Evolutionary conservation across 805 yeast species (phyloP).

Genomic region (Suhomyces kilbournensis): DNA sequence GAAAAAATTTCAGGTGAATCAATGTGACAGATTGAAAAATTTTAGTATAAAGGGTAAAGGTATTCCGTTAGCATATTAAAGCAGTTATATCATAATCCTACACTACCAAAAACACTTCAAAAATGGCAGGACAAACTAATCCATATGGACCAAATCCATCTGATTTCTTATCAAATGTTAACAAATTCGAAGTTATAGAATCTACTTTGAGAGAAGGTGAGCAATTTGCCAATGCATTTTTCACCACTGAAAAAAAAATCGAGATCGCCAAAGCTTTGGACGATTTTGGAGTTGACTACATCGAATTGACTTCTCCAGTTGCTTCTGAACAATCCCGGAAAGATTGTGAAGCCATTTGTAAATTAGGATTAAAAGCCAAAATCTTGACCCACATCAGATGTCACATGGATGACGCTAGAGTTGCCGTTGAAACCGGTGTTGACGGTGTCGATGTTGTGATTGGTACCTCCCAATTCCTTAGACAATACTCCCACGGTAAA

Average conservation of each 20-base stretch:
- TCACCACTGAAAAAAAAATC: constrained; percentile 89
- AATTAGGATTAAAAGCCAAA: constrained; percentile 92
- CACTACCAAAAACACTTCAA: background rate
- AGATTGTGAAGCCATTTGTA: constrained; percentile 98
- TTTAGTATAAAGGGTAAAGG: constrained; percentile 4
- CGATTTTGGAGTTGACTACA: constrained; percentile 97
- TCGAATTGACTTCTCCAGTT: constrained; percentile 95
- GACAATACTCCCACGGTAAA: constrained; percentile 95
- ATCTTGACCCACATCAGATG: constrained; percentile 95
- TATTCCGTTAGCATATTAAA: background rate
- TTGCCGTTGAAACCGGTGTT: constrained; percentile 97
- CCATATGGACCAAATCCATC: constrained; percentile 97
- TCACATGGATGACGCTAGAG: constrained; percentile 97
- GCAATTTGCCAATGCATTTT: constrained; percentile 97
- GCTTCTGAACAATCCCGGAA: constrained; percentile 90
- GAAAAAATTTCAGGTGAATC: constrained; percentile 3
- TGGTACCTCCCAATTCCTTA: constrained; percentile 92
- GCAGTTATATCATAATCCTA: background rate
- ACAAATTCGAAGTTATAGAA: constrained; percentile 86
- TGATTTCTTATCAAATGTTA: constrained; percentile 86
- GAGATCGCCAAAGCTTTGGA: constrained; percentile 96
- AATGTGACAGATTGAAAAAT: constrained; percentile 1
- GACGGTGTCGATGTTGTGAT: constrained; percentile 99
- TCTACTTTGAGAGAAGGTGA: constrained; percentile 97
- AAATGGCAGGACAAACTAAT: constrained; percentile 35